phyloP scores from a whole-genome alignment of 129 eudicot species.

The Flaveria bidentis region DNA sequence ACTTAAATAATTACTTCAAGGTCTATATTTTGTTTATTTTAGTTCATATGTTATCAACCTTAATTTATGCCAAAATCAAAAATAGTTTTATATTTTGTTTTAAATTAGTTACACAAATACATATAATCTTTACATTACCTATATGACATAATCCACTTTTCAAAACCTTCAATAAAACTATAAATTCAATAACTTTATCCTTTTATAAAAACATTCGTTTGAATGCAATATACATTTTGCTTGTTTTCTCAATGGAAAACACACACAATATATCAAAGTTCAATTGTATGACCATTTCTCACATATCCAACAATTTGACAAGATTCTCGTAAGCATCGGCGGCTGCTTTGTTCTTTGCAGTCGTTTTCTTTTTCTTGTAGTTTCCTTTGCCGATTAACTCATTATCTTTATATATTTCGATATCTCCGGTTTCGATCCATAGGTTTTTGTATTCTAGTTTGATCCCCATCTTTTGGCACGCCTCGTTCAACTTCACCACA shows the following conservation, averaged over 20 bases:
- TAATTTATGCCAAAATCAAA: too few species aligned
- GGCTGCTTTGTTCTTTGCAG: conserved; percentile 62
- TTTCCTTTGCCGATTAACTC: conserved; percentile 48
- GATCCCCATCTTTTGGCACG: conserved; percentile 48
- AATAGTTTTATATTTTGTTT: too few species aligned
- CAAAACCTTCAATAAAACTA: too few species aligned
- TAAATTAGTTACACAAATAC: too few species aligned
- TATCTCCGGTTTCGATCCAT: conserved; percentile 39
- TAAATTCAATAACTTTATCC: too few species aligned
- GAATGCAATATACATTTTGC: background rate
- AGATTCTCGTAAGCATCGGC: conserved; percentile 43
- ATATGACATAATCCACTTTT: too few species aligned
- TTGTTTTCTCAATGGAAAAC: background rate
- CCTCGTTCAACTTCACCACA: conserved; percentile 41
- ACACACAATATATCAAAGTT: background rate
- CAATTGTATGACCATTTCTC: background rate
- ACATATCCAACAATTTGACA: background rate
- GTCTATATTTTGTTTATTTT: too few species aligned
- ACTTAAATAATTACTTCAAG: too few species aligned
- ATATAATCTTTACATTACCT: too few species aligned
- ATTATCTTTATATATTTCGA: conserved; percentile 35
- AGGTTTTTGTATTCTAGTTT: conserved; percentile 16
- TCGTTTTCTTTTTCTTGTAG: conserved; percentile 38
- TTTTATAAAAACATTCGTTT: too few species aligned
- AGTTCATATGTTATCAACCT: too few species aligned